phyloP scores from a whole-genome alignment of 768 basidiomycete species.

The Lactifluus hygrophoroides region DNA sequence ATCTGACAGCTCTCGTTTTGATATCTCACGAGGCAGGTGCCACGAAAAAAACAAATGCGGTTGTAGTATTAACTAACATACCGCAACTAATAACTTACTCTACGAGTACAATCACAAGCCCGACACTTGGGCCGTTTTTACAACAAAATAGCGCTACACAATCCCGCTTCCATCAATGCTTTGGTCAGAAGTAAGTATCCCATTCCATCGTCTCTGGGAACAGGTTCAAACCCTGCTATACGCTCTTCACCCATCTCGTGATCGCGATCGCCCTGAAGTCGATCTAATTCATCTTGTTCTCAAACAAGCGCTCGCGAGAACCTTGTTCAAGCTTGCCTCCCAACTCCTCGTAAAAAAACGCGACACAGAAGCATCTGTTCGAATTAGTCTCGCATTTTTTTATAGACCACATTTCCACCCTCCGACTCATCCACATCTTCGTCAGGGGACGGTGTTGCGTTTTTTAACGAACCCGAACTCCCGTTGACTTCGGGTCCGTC shows the following conservation, averaged over 20 bases:
- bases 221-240: neutral
- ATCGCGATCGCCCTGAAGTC: no score
- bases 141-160: no score
- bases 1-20: no score
- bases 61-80: no score
- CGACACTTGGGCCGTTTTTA: no score
- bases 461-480: neutral
- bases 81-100: no score
- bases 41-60: no score
- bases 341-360: neutral
- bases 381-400: neutral
- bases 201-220: neutral
- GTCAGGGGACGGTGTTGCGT: neutral
- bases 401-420: no score
- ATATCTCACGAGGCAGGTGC: no score
- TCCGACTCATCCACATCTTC: neutral
- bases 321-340: neutral
- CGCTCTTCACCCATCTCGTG: no score
- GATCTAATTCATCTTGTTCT: neutral
- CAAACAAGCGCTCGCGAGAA: neutral
- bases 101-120: no score
- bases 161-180: neutral
- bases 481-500: conserved; percentile 2
- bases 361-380: neutral
- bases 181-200: neutral